Base-by-base conservation (phyloP, 2,329 filamentous ascomycete species). In the Exophiala sideris region DNA sequence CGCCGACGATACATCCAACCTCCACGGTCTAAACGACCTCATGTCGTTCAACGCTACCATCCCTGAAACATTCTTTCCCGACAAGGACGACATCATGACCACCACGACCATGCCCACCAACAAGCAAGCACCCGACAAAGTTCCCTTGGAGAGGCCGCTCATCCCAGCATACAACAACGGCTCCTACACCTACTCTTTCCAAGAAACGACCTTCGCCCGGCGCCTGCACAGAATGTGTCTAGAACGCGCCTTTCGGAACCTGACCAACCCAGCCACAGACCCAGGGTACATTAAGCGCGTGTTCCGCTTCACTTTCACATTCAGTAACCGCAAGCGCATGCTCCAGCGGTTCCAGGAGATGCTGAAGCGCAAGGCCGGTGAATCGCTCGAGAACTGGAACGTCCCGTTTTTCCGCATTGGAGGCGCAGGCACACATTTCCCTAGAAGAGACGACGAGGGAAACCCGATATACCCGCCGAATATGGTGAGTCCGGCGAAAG, bases 221-320 rank as follows among this genome's bases (percentile, higher is more conserved):
- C 79, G 86, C 3, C 73, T 95, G 3, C 86, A 89, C 45, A 81
- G 89, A 39, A 76, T 76, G 49, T 77, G 83, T 2, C 62, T 85
- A 1, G 88, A 95, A 68, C 71, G 76, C 21, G 87, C 79, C 0
- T 81, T 84, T 52, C 71, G 74, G 2, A 52, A 50, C 24, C 48
- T 62, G 18, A 56, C 57, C 14, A 54, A 54, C 48, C 52, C 67
- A 48, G 44, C 76, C 59, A 77, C 81, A 45, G 75, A 79, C 0
- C 75, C 76, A 1, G 67, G 73, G 2, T 68, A 69, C 1, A 74
- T 84, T 51, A 71, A 74, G n/a, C 76, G 78, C 33, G 77, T 84
- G 1, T 91, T 91, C 67, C 85, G 83, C 34, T 86, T 90, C 52
- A 84, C 83, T n/a, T 71, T 87, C 14, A 77, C 84, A 21, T 85